Base-by-base conservation (phyloP, 1,284 basidiomycete species). In the Chondrostereum purpureum region DNA sequence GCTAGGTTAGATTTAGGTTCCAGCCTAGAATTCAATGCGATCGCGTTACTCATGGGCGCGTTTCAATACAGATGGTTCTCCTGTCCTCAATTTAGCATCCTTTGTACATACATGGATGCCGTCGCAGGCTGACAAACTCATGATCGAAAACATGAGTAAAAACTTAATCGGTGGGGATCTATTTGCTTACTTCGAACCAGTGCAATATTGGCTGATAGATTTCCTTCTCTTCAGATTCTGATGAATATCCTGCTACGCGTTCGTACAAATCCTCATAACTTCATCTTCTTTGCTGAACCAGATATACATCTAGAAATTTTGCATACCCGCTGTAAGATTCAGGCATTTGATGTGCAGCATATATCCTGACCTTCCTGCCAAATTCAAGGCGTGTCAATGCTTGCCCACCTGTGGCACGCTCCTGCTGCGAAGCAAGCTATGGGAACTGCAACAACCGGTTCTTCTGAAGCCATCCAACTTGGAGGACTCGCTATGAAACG, bases 401-500 rank as follows among this genome's bases (percentile, higher is more conserved):
- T 98, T 43, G 88, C 92, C n/a, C 79, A 91, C 58, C 69, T 98
- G 40, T 98, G 94, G 94, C 80, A 97, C 58, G 92, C 89, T 0
- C 88, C 88, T 8, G 77, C 79, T 24, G 65, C 75, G 5, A 73
- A 80, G 48, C 68, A 83, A 45, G 88, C 90, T 0, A 80, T 93
- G 45, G 92, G 92, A 5, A 95, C 93, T 0, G 92, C 94, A 0
- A 96, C 93, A 2, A 95, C 93, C 1, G 94, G 94, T 5, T 92
- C 89, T 0, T 93, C 83, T 2, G 92, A 96, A 65, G 93, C 91
- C 2, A 91, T 94, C 56, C 90, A 93, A 66, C 84, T 96, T 5
- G 93, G 91, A 13, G 93, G 92, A 37, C 77, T 98, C 16, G 91
- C 94, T 13, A 88, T 97, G 81, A 98, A 98, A 70, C 88, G 86